Conservation (phyloP, 169 alveolate genomes). For the Cryptosporidium sp. region DNA sequence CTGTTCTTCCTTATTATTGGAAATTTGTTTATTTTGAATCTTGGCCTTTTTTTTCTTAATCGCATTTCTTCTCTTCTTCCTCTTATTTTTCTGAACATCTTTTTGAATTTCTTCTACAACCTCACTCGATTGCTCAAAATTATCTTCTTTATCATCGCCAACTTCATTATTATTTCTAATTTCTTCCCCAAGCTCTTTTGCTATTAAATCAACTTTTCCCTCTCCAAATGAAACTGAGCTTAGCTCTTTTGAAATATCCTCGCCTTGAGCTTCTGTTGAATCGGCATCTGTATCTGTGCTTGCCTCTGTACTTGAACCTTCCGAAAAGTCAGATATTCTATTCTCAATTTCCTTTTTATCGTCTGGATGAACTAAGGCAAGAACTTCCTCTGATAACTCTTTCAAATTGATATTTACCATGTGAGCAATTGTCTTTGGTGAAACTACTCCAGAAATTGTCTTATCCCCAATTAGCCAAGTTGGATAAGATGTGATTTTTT, state of each 20-base stretch:
- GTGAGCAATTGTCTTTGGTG: slow-evolving; percentile 54
- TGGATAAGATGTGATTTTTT: slow-evolving; percentile 46
- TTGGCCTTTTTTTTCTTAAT: background rate
- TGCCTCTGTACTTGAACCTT: slow-evolving; percentile 4
- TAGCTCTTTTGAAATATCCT: background rate
- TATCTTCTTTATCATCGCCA: background rate
- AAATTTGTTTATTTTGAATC: background rate
- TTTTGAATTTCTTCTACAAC: background rate
- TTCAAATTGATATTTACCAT: slow-evolving; percentile 49
- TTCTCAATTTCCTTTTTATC: slow-evolving; percentile 42
- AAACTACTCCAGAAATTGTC: slow-evolving; percentile 51
- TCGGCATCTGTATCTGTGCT: background rate
- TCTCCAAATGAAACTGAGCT: background rate
- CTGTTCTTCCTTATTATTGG: background rate
- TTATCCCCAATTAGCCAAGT: slow-evolving; percentile 74
- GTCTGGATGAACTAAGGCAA: slow-evolving; percentile 59
- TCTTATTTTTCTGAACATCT: background rate
- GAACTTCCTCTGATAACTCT: slow-evolving; percentile 42
- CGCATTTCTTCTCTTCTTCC: background rate
- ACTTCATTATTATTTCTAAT: background rate
- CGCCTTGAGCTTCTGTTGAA: background rate
- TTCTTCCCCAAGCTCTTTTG: slow-evolving; percentile 5
- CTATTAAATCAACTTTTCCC: slow-evolving; percentile 5
- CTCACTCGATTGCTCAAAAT: background rate
- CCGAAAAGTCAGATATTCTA: slow-evolving; percentile 16